Conservation (phyloP, 108 stramenopile genomes). For the Cylindrotheca closterium region DNA sequence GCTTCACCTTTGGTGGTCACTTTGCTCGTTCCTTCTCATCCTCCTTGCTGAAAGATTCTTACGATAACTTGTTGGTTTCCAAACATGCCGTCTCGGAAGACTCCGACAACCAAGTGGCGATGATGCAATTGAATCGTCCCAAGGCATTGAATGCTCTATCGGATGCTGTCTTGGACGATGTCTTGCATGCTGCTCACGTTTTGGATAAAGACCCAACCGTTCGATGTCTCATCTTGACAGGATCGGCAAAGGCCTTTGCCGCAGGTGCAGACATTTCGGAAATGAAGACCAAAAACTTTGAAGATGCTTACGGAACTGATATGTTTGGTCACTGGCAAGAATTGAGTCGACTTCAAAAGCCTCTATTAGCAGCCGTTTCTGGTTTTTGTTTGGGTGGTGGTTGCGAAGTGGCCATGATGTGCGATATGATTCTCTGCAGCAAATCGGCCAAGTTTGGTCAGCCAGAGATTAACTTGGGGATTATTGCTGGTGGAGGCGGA, state of each 20-base stretch:
- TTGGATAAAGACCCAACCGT: constrained; percentile 79
- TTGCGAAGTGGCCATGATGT: constrained; percentile 99
- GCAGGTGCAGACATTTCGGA: constrained; percentile 97
- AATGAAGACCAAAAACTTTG: constrained; percentile 82
- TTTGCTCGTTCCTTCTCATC: no score
- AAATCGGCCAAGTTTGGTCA: constrained; percentile 86
- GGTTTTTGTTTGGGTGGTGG: constrained; percentile 98
- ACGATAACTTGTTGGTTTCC: constrained; percentile 51
- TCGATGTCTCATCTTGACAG: constrained; percentile 94
- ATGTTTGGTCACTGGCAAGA: constrained; percentile 94
- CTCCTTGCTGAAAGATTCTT: constrained; percentile 43
- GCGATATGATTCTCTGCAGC: constrained; percentile 84
- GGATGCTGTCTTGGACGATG: constrained; percentile 86
- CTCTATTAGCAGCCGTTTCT: constrained; percentile 95
- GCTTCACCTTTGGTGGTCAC: no score
- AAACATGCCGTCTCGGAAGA: not conserved
- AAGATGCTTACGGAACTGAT: constrained; percentile 76
- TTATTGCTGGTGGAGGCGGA: constrained; percentile 96
- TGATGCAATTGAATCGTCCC: constrained; percentile 94
- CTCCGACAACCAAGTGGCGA: constrained; percentile 59
- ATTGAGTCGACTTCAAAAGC: constrained; percentile 74
- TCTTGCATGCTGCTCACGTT: constrained; percentile 74
- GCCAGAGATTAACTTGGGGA: constrained; percentile 97
- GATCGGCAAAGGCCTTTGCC: constrained; percentile 92
- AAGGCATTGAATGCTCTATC: constrained; percentile 97